Percentiles rank a stretch among this genome's conserved stretches.
These are phyloP conservation scores for peach (Prunus persica) DNA, from an alignment of 306 rosid species.

Conservation along the genomic window DNA sequence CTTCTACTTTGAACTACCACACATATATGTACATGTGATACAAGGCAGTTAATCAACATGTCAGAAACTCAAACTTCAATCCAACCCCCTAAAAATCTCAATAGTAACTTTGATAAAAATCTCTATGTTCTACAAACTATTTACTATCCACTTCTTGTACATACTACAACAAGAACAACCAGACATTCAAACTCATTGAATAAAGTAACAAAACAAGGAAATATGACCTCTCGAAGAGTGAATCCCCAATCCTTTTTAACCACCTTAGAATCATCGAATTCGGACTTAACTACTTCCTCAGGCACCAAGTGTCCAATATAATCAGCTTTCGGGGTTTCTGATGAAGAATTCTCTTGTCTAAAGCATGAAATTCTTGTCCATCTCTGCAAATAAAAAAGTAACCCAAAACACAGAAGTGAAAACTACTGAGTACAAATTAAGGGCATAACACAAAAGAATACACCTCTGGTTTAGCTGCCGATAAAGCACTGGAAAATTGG, in stretches of 20 bases:
- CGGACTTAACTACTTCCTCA: constrained; percentile 49
- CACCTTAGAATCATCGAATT: constrained; percentile 36
- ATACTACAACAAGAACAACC: not conserved
- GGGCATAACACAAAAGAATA: not conserved
- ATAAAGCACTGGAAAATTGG: not conserved
- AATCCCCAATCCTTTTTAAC: constrained; percentile 42
- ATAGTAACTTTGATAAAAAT: not conserved
- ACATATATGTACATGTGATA: not conserved
- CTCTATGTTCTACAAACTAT: not conserved
- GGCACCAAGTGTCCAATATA: constrained; percentile 28
- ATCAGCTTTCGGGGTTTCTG: constrained; percentile 55
- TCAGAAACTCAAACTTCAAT: constrained; percentile 5
- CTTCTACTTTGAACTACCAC: not conserved
- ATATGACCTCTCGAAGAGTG: constrained; percentile 43
- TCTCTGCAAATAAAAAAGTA: constrained; percentile 44
- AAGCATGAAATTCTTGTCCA: constrained; percentile 64
- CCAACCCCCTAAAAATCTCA: not conserved
- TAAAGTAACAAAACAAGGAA: constrained; percentile 1
- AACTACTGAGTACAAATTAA: not conserved
- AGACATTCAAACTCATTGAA: not conserved
- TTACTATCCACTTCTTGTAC: not conserved
- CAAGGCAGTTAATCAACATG: not conserved
- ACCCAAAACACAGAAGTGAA: not conserved
- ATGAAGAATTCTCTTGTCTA: constrained; percentile 57
- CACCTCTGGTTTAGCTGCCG: not conserved